Base-by-base conservation (phyloP, 1,139 yeast genomes). In the Diutina pseudorugosa region DNA sequence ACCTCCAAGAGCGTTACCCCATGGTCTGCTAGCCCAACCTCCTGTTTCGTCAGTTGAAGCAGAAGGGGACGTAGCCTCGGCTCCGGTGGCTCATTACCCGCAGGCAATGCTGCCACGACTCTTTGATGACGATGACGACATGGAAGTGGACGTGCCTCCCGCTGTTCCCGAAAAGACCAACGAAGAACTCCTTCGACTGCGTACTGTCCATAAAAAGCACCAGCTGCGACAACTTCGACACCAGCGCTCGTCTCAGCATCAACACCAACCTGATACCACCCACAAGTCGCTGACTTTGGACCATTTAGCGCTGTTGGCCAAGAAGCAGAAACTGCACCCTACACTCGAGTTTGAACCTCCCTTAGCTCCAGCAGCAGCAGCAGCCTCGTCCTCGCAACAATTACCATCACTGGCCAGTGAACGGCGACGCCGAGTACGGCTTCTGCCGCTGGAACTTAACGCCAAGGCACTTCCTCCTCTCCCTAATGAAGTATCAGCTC, bases 121-220 rank as follows among this genome's bases (percentile, higher is more conserved):
- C 4, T 14, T 18, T 3, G 20, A 41, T 14, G 45, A 42, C 14
- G 20, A 41, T 14, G 45, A 42, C 14, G 45, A 42, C 25, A 42
- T 42, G 47, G 47, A 21, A 4, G 18, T 43, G 12, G 47, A 43
- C 14, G 23, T 25, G 18, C 47, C 47, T 2, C 47, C 47, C 4
- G 47, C 47, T 3, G 47, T 43, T 4, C 47, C 47, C 7, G 47
- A 43, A 43, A 43, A 43, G 33, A 43, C 47, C 33, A 43, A 43
- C 33, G 47, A 43, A 16, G 47, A 21, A 12, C 47, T 43, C 9
- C 14, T 43, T 4, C 47, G 47, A 11, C 18, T 14, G 47, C 30
- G 47, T 9, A 43, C 47, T 18, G 47, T 43, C 12, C 47, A 43
- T 33, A 43, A 43, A 27, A 43, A 43, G 47, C 47, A 43, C 9